Conservation (phyloP, 768 basidiomycete species). For the Hortiboletus campestris region DNA sequence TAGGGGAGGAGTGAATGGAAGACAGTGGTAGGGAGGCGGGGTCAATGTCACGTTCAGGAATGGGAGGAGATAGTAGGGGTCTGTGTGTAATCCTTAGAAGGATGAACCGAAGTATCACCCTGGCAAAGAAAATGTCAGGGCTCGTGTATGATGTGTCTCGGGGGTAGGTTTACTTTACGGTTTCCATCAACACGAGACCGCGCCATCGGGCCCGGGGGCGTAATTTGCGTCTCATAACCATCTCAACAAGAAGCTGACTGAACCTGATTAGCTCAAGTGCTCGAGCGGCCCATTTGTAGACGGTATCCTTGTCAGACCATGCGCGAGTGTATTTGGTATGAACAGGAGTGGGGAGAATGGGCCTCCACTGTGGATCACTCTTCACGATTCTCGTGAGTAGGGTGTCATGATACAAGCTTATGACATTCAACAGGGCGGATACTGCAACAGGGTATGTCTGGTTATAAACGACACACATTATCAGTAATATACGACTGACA, state of each 20-base stretch:
- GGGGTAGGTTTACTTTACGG: conserved; percentile 66
- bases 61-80: conserved; percentile 72
- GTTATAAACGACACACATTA: conserved; percentile 16
- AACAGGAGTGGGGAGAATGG: conserved; percentile 69
- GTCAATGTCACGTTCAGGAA: conserved; percentile 88
- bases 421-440: conserved; percentile 79
- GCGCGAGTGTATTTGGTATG: conserved; percentile 91
- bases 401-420: conserved; percentile 94
- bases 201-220: conserved; percentile 70
- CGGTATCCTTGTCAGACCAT: conserved; percentile 67
- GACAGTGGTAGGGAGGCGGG: conserved; percentile 60
- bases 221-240: conserved; percentile 74
- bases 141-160: neutral
- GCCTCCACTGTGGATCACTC: conserved; percentile 64
- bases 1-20: conserved; percentile 56
- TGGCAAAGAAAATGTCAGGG: conserved; percentile 32
- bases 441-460: conserved; percentile 46
- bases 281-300: conserved; percentile 80
- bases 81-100: conserved; percentile 73
- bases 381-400: conserved; percentile 69
- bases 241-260: conserved; percentile 85
- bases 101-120: conserved; percentile 70
- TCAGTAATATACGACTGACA: conserved; percentile 53
- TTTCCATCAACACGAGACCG: conserved; percentile 72
- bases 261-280: conserved; percentile 74